Conservation (phyloP, 23 red algal genomes). For the Gracilariopsis chorda region DNA sequence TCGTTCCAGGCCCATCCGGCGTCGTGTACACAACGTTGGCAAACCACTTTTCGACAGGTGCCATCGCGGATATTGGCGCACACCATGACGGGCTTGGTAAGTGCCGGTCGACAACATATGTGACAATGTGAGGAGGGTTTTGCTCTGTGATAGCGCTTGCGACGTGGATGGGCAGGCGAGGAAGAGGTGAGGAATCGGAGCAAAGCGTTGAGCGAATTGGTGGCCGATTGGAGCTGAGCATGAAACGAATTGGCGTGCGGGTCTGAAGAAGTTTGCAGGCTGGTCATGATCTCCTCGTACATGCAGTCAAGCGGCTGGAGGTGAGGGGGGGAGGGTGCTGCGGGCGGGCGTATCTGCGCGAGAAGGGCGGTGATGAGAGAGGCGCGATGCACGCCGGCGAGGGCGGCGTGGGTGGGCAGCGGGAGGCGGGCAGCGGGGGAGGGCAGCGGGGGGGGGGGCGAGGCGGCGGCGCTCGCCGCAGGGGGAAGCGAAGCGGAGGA, state of each 20-base stretch:
- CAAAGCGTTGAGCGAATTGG: neutral
- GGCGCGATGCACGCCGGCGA: neutral
- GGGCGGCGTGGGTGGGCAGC: neutral
- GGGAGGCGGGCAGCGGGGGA: neutral
- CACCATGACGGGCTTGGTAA: conserved; percentile 21
- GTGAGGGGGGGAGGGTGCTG: neutral
- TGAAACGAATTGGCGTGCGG: neutral
- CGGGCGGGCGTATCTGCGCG: neutral
- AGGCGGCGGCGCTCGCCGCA: neutral
- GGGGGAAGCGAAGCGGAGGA: neutral
- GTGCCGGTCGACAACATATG: conserved; percentile 35
- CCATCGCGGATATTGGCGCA: conserved; percentile 56
- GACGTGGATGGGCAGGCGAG: neutral
- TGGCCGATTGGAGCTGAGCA: neutral
- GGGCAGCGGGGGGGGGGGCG: neutral
- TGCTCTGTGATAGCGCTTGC: conserved; percentile 30
- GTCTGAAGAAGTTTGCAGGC: neutral
- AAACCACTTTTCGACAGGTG: conserved; percentile 64
- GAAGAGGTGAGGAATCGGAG: neutral
- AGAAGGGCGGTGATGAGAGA: neutral
- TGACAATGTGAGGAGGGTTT: conserved; percentile 48
- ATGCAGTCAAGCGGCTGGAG: neutral
- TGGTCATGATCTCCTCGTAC: conserved; percentile 12
- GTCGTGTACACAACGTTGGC: conserved; percentile 51
- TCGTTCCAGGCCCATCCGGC: conserved; percentile 19